phyloP scores from a whole-genome alignment of 768 basidiomycete genomes.

The Naganishia onofrii region DNA sequence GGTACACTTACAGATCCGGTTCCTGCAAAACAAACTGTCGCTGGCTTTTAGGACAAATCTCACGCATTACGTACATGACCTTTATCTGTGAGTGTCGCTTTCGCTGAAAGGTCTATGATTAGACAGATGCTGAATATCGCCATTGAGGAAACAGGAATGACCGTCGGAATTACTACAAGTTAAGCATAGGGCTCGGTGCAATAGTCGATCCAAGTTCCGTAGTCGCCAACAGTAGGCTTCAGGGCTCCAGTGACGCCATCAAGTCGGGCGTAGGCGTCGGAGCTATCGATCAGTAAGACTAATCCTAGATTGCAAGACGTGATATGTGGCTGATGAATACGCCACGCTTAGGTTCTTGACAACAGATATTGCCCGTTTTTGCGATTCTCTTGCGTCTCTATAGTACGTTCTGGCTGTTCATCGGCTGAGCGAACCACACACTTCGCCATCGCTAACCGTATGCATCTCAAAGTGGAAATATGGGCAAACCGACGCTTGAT shows the following conservation, averaged over 20 bases:
- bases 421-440: not conserved
- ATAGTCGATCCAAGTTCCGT: conserved; percentile 31
- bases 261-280: conserved; percentile 54
- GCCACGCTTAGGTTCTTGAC: conserved; percentile 66
- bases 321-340: not conserved
- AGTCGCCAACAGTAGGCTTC: conserved; percentile 13
- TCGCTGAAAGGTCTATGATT: conserved; percentile 67
- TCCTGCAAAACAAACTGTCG: conserved; percentile 81
- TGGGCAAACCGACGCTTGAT: conserved; percentile 88
- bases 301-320: not conserved
- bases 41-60: conserved; percentile 78
- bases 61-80: conserved; percentile 84
- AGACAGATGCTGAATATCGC: conserved; percentile 54
- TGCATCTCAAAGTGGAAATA: conserved; percentile 66
- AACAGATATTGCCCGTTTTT: conserved; percentile 84
- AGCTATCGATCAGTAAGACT: conserved; percentile 68
- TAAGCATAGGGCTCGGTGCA: conserved; percentile 45
- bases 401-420: conserved; percentile 65
- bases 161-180: conserved; percentile 54
- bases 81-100: conserved; percentile 80
- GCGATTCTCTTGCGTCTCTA: conserved; percentile 75
- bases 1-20: conserved; percentile 64
- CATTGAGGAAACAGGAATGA: conserved; percentile 46
- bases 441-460: not conserved
- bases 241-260: conserved; percentile 25